Evolutionary conservation across 768 basidiomycete genomes (phyloP), one percentile per base, ranked within the genome.

Genomic region (Lactarius akahatsu): DNA sequence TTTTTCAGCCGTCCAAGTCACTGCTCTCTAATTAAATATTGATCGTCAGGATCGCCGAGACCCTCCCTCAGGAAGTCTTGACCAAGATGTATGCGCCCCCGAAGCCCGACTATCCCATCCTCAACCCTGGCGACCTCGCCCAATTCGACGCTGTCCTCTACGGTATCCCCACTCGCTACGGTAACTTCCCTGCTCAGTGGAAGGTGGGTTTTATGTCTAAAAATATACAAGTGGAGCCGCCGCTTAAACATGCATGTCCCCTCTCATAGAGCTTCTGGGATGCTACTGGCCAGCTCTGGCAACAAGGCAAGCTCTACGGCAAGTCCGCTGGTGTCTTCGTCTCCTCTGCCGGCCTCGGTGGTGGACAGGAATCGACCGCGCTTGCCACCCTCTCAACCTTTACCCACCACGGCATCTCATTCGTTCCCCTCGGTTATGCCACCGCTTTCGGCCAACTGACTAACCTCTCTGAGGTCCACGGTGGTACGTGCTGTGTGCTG

Each of bases 81-180:
- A 72, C 73, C 57, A 83, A 83, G 74, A 84, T 96, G 86, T 76
- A 88, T 67, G 91, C 91, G 4, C 84, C 87, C 10, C 76, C 88
- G 30, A 92, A 91, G 75, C 84, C 84, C 57, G 76, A 82, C 70
- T 92, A 92, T 76, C 91, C 92, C 3, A 72, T 91, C 70, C 79
- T 92, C 71, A 79, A 76, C 2, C 81, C 87, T 30, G 76, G 78
- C 1, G 78, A 81, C 6, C 80, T 96, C 59, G 69, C 77, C 23
- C 64, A 80, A 6, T 90, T 82, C 72, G 91, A 96, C 71, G 92
- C 84, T 6, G 87, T 84, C 82, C 70, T 96, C 69, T 80, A 92
- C 60, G 93, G 91, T 66, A 80, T 92, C 64, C 88, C 89, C 61
- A 90, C 90, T 32, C 88, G 93, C 71, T 96, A 84, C 77, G 93